phyloP scores from a whole-genome alignment of 2,329 filamentous ascomycete species.

The Neonectria faginata region DNA sequence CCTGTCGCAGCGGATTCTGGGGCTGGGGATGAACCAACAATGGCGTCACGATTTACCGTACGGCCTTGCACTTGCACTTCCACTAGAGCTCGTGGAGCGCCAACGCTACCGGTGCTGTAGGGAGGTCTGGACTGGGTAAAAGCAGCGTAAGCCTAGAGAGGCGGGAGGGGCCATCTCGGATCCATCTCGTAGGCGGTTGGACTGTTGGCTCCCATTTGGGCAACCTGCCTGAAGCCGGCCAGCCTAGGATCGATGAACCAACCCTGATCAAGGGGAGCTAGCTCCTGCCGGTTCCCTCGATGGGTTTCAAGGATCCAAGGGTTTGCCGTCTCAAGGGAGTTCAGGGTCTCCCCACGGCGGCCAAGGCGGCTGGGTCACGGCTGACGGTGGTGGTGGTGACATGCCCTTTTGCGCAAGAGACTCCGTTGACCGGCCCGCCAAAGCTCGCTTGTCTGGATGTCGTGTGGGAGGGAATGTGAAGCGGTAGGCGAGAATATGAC shows the following conservation, averaged over 20 bases:
- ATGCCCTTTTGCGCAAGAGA: background rate
- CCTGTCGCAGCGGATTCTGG: slow-evolving; percentile 20
- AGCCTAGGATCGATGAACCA: slow-evolving; percentile 39
- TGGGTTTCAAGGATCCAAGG: slow-evolving; percentile 18
- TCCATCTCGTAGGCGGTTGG: slow-evolving; percentile 17
- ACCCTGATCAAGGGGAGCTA: slow-evolving; percentile 33
- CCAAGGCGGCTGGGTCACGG: slow-evolving; percentile 14
- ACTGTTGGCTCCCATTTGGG: slow-evolving; percentile 33
- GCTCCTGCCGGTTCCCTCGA: slow-evolving; percentile 35
- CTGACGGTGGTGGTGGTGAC: background rate
- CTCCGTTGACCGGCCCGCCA: slow-evolving; percentile 13
- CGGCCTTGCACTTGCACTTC: slow-evolving; percentile 15
- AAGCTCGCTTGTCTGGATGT: slow-evolving; percentile 8
- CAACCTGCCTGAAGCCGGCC: slow-evolving; percentile 36
- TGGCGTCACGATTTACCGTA: slow-evolving; percentile 41
- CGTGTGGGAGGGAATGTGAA: slow-evolving; percentile 17
- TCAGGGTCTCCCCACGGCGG: slow-evolving; percentile 14
- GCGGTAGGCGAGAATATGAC: slow-evolving; percentile 23
- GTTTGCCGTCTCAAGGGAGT: slow-evolving; percentile 5
- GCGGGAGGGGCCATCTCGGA: slow-evolving; percentile 19
- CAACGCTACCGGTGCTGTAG: slow-evolving; percentile 19
- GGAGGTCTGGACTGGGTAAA: slow-evolving; percentile 14
- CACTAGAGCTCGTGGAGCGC: slow-evolving; percentile 26
- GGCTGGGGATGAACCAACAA: slow-evolving; percentile 35
- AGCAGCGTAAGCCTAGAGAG: slow-evolving; percentile 16